Conservation (phyloP, 345 rosid species). For the sweet orange (Citrus sinensis) region DVS_A1.0 CM039169.1:1862001-1862500, state of each 20-base stretch:
- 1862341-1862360: too few species aligned
- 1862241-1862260: background rate
- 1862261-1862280: background rate
- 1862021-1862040: too few species aligned
- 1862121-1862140: background rate
- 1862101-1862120: background rate
- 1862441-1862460: background rate
- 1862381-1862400: background rate
- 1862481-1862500: background rate
- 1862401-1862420: too few species aligned
- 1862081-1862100: background rate
- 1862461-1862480: constrained; percentile 13
- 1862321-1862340: background rate
- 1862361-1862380: background rate
- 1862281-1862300: too few species aligned
- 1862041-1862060: background rate
- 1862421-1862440: too few species aligned
- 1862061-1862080: background rate
- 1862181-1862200: too few species aligned
- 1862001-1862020: background rate
- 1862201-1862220: too few species aligned
- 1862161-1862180: background rate
- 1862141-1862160: too few species aligned
- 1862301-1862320: background rate
- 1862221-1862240: background rate